Evolutionary conservation across 768 basidiomycete genomes (phyloP).

Genomic region (Rhizopogon vesiculosus): DNA sequence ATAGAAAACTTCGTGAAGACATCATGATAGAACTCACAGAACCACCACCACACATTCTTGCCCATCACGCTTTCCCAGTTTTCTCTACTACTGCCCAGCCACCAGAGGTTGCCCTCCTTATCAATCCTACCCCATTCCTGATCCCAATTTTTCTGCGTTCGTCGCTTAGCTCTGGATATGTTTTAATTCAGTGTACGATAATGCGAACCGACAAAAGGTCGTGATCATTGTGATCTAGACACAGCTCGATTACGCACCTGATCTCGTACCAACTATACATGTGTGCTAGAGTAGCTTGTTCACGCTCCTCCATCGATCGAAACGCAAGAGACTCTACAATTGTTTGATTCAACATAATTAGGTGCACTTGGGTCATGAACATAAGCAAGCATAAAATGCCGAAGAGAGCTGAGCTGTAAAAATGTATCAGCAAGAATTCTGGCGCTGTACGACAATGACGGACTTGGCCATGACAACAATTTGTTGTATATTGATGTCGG

Average conservation of each 20-base stretch:
- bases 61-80: slow-evolving; percentile 91
- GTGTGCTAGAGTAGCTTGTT: slow-evolving; percentile 43
- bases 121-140: slow-evolving; percentile 75
- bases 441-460: slow-evolving; percentile 23
- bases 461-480: slow-evolving; percentile 74
- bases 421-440: slow-evolving; percentile 6
- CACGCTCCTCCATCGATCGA: slow-evolving; percentile 60
- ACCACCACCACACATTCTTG: slow-evolving; percentile 59
- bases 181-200: not conserved
- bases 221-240: too few relatives aligned
- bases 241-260: slow-evolving; percentile 34
- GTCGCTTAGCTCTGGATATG: slow-evolving; percentile 43
- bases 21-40: slow-evolving; percentile 50
- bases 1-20: not conserved
- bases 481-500: slow-evolving; percentile 56
- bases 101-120: slow-evolving; percentile 86
- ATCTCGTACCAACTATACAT: slow-evolving; percentile 53
- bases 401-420: slow-evolving; percentile 62
- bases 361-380: slow-evolving; percentile 48
- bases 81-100: slow-evolving; percentile 53
- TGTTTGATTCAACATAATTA: slow-evolving; percentile 62
- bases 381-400: slow-evolving; percentile 62
- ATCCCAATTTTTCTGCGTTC: slow-evolving; percentile 54
- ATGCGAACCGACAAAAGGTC: not conserved
- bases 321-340: slow-evolving; percentile 75